These are phyloP conservation scores for Gonium pectorale DNA, from an alignment of 139 green algal genomes.

Conservation along the genomic window DNA sequence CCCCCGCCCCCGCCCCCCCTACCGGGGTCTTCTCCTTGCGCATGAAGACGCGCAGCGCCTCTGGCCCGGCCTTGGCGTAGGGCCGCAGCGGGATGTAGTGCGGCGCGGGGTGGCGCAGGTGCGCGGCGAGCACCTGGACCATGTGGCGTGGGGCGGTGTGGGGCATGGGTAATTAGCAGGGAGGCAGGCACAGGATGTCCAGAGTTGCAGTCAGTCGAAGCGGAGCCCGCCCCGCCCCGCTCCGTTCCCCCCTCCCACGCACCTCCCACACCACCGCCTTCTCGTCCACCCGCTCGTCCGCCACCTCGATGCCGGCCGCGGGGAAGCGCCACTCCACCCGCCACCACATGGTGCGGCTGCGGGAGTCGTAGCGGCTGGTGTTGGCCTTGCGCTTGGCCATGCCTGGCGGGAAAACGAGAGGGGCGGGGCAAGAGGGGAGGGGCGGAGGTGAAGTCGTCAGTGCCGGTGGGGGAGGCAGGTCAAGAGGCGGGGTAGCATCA, in stretches of 20 bases:
- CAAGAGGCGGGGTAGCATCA: too few relatives aligned
- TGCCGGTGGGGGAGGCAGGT: background rate
- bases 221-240: background rate
- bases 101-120: slow-evolving; percentile 24
- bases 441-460: slow-evolving; percentile 4
- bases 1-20: background rate
- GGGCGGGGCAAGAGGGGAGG: background rate
- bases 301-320: background rate
- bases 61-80: slow-evolving; percentile 37
- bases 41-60: slow-evolving; percentile 37
- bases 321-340: slow-evolving; percentile 75
- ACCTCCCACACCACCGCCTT: background rate
- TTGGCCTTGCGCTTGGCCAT: slow-evolving; percentile 69
- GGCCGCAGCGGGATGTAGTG: slow-evolving; percentile 22
- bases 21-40: slow-evolving; percentile 42
- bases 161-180: too few relatives aligned
- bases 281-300: slow-evolving; percentile 41
- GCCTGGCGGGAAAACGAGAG: slow-evolving; percentile 45
- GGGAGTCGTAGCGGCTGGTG: slow-evolving; percentile 69
- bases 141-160: background rate
- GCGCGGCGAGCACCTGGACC: slow-evolving; percentile 10
- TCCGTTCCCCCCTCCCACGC: background rate
- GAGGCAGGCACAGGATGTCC: background rate
- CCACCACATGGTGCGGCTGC: slow-evolving; percentile 67
- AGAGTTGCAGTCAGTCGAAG: background rate